Evolutionary conservation across 164 flowering plant species (phyloP), one percentile per base, ranked within the genome.

Genomic region (Aristolochia californica): DNA sequence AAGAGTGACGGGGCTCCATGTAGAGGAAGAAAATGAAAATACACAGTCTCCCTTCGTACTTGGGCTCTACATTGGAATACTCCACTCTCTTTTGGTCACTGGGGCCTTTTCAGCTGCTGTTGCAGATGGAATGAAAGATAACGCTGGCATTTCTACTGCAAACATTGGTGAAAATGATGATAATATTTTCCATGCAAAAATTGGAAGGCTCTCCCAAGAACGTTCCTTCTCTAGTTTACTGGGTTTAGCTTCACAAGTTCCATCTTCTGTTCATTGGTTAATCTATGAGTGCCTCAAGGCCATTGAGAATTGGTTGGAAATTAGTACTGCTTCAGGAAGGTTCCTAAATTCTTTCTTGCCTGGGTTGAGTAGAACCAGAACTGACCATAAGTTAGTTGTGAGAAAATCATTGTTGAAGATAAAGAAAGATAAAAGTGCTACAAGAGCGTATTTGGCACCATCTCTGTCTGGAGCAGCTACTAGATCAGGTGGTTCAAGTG

Each of bases 1-100:
- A 77, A 74, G 99, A 74, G 95, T 82, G 61, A 80, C 81, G 11
- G 85, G 87, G 30, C 63, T 77, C 55, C 89, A 73, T 62, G 65
- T 82, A 38, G 95, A 88, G 66, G 96, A 87, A 64, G 97, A 94
- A 69, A 82, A 77, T 78, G 97, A 84, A 25, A 68, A 74, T 65
- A 63, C 75, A 55, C 77, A 81, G 55, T 43, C 71, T 43, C 88
- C 93, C 54, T 86, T 94, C 59, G 38, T 67, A 53, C 64, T 94
- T 53, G 80, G 83, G 52, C 81, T 78, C 65, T 74, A 72, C 28
- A 69, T 86, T 60, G 80, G 84, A 14, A 77, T 66, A 9, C 78
- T 90, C 57, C 82, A 84, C 64, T 73, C 80, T 59, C 81, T 84
- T 27, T 58, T 88, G 66, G 91, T 84, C 50, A 75, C 68, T 48